These are phyloP conservation scores for Geotrichum histeridarum DNA, from an alignment of 1,139 yeast genomes.

Conservation along the genomic window DNA sequence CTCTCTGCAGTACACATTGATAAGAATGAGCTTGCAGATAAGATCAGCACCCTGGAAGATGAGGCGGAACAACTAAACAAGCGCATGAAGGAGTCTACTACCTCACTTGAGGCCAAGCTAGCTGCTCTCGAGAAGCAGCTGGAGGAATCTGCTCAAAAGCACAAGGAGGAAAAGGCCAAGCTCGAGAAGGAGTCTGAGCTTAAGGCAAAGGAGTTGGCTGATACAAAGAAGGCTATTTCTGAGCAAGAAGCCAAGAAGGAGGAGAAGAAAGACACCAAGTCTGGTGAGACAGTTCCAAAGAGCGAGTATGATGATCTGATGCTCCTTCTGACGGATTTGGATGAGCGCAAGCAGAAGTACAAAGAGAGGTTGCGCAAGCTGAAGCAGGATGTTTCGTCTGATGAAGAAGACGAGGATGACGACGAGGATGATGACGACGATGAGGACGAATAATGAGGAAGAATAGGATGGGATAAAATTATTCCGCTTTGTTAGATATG, in stretches of 20 bases:
- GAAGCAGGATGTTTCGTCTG: constrained; percentile 43
- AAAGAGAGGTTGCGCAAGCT: constrained; percentile 48
- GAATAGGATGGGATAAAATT: constrained; percentile 3
- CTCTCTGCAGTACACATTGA: constrained; percentile 18
- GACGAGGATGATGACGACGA: constrained; percentile 44
- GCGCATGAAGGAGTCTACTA: neutral
- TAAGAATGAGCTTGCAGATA: constrained; percentile 18
- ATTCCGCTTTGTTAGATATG: neutral
- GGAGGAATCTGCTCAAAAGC: constrained; percentile 3
- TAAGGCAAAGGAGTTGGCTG: constrained; percentile 11
- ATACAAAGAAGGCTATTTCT: constrained; percentile 21
- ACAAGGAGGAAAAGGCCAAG: constrained; percentile 14
- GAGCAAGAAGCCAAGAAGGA: constrained; percentile 10
- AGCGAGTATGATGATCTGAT: constrained; percentile 71
- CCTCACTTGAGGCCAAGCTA: neutral
- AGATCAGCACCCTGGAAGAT: constrained; percentile 20
- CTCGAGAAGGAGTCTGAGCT: constrained; percentile 9
- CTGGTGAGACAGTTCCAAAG: constrained; percentile 44
- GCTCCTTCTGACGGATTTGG: constrained; percentile 68
- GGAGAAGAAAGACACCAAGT: constrained; percentile 7
- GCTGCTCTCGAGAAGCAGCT: constrained; percentile 9
- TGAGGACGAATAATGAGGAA: constrained; percentile 21
- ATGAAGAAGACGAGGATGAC: constrained; percentile 51
- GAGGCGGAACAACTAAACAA: constrained; percentile 13
- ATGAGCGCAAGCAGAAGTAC: constrained; percentile 60